Base-by-base conservation (phyloP, 257 asterid genomes). In the Dorcoceras hygrometricum region DNA sequence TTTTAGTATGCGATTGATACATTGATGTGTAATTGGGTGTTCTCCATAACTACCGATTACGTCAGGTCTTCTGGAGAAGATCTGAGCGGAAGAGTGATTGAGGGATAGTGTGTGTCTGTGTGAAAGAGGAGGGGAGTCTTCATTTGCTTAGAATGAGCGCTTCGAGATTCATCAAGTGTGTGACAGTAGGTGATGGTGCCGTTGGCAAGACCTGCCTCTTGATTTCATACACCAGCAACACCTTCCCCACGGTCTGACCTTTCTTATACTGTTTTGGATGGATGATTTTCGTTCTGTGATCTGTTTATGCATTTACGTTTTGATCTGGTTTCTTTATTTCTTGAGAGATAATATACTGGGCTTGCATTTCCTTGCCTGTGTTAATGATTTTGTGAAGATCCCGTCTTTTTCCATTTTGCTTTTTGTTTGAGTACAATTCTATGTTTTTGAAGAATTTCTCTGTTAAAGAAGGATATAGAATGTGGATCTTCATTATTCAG, bases 161-260 rank as follows among this genome's bases (percentile, higher is more conserved):
- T 26, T 79, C 90, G 58, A 82, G 84, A 71, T 84, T 84, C 87
- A 84, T 84, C 66, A 84, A 84, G 79, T 84, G 90, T 69, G 90
- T 84, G 22, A 84, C 90, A 51, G 90, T 84, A 3, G 90, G 90
- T 59, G 90, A 84, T 59, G 90, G 90, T 66, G 90, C 90, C 70
- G 90, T 84, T 16, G 90, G 90, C 59, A 84, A 84, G 76, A 84
- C 90, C 19, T 82, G 87, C 50, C 85, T 81, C 65, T 75, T 81
- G 85, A 84, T 84, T 70, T 84, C 89, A 70, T 84, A 84, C 71
- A 84, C 89, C 72, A 84, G 89, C 83, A 84, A 84, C 84, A 90
- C 97, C 69, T 90, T 90, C 70, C 97, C 97, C 71, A 90, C 97
- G 90, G 97, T 90, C 61, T 56, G 73, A 64, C 62, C 62, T 59